Evolutionary conservation across 2,329 filamentous ascomycete species (phyloP), one percentile per base, ranked within the genome.

Genomic region (Aspergillus texensis): DNA sequence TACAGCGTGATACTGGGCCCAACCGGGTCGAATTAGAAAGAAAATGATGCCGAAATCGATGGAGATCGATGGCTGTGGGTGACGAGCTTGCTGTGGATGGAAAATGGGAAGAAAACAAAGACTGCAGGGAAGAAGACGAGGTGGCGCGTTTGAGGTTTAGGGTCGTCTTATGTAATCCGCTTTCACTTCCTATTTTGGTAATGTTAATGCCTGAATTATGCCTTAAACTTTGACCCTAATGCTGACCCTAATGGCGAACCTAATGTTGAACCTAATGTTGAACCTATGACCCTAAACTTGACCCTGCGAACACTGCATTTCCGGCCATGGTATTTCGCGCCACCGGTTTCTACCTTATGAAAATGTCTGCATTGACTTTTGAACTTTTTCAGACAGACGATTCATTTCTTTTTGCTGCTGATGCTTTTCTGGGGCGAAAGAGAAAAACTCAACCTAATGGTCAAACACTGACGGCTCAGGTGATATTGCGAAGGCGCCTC

Each of bases 341-440:
- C 34, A 36, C 14, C 34, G 14, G 34, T 8, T 36, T 5, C 14
- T 36, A 6, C 14, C 14, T 16, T 34, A 34, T 36, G 14, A 6
- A 16, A 16, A 16, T 16, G 16, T 36, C 14, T 36, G 34, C 14
- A 8, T 16, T 36, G 14, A 36, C 1, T 16, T 16, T 2, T 16
- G 12, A 2, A 16, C 12, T 2, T 6, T 16, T 6, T 6, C 14
- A 36, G 4, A 6, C 0, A 3, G 0, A 1, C 5, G 16, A 5
- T 3, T 16, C 14, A 16, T 36, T 0, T 1, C 12, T 3, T 6
- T 36, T 6, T 16, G 4, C 34, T 16, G 6, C 5, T 16, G 14
- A 36, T 3, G 6, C 2, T 16, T 3, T 16, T 16, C 14, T 6
- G 34, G 6, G 2, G 6, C 2, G 14, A 14, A 16, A 36, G 3